phyloP scores from a whole-genome alignment of 805 yeast species.

The Zygotorulaspora chibaensis region DNA sequence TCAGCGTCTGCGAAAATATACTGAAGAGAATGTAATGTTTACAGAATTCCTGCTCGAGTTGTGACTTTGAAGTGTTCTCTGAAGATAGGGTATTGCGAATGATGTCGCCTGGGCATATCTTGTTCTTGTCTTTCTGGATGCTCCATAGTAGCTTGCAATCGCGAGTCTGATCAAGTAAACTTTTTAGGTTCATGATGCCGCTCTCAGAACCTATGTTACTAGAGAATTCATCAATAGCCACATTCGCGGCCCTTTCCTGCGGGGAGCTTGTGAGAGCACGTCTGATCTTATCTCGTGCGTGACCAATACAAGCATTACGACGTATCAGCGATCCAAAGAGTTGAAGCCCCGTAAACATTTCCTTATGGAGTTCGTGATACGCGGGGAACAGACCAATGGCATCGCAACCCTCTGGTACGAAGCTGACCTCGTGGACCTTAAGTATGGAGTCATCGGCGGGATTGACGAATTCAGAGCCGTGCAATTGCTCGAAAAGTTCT shows the following conservation, averaged over 20 bases:
- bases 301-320: not conserved
- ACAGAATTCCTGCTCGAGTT: conserved; percentile 22
- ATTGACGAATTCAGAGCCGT: conserved; percentile 11
- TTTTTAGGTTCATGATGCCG: conserved; percentile 3
- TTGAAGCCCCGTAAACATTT: conserved; percentile 14
- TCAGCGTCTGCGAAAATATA: conserved; percentile 15
- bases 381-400: conserved; percentile 28
- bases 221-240: not conserved
- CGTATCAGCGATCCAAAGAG: conserved; percentile 11
- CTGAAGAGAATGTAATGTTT: conserved; percentile 21
- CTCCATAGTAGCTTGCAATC: conserved; percentile 17
- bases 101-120: conserved; percentile 25
- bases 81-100: conserved; percentile 21
- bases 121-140: conserved; percentile 4
- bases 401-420: conserved; percentile 14
- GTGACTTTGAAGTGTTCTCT: conserved; percentile 7
- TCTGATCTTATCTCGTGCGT: conserved; percentile 1
- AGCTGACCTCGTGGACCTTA: conserved; percentile 12
- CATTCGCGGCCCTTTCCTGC: not conserved
- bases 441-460: conserved; percentile 17
- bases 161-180: conserved; percentile 7
- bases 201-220: not conserved
- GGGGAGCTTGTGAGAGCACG: conserved; percentile 2
- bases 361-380: conserved; percentile 13
- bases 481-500: conserved; percentile 9